These are phyloP conservation scores for Thermothielavioides terrestris DNA, from an alignment of 495 filamentous ascomycete species.

Conservation along the genomic window DNA sequence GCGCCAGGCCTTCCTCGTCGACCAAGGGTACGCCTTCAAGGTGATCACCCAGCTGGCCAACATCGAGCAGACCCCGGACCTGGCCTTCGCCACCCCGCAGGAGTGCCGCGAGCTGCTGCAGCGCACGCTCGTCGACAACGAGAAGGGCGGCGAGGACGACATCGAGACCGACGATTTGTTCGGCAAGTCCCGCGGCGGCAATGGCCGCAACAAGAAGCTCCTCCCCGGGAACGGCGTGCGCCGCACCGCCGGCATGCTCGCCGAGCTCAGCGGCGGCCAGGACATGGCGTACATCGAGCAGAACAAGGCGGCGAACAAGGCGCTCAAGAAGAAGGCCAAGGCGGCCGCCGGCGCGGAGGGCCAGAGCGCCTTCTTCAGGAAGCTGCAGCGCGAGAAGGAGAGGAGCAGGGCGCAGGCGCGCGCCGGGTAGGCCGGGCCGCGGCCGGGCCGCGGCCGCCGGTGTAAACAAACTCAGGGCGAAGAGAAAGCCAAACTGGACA, in stretches of 20 bases:
- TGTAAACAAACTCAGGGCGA: too few species aligned
- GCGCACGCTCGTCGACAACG: conserved; percentile 86
- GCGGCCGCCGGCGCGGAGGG: conserved; percentile 25
- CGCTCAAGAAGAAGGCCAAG: conserved; percentile 63
- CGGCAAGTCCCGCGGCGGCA: conserved; percentile 35
- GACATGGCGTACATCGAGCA: conserved; percentile 96
- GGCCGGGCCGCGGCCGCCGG: too few species aligned
- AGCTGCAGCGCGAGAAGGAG: conserved; percentile 64
- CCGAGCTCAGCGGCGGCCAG: conserved; percentile 78
- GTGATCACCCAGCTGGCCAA: conserved; percentile 95
- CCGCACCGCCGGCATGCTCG: conserved; percentile 75
- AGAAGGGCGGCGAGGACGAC: conserved; percentile 67
- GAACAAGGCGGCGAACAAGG: conserved; percentile 64
- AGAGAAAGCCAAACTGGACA: too few species aligned
- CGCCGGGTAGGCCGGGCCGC: too few species aligned
- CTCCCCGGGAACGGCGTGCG: conserved; percentile 40
- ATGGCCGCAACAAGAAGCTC: conserved; percentile 36
- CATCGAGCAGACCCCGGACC: conserved; percentile 71
- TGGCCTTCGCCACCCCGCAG: conserved; percentile 69
- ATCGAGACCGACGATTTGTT: conserved; percentile 80
- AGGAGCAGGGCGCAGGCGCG: conserved; percentile 5
- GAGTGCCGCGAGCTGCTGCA: conserved; percentile 85
- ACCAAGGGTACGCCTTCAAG: conserved; percentile 98
- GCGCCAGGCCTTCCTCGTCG: conserved; percentile 94
- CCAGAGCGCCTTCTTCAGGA: conserved; percentile 60